Evolutionary conservation across 2,329 filamentous ascomycete species (phyloP).

Genomic region (Claviceps pazoutovae): DNA sequence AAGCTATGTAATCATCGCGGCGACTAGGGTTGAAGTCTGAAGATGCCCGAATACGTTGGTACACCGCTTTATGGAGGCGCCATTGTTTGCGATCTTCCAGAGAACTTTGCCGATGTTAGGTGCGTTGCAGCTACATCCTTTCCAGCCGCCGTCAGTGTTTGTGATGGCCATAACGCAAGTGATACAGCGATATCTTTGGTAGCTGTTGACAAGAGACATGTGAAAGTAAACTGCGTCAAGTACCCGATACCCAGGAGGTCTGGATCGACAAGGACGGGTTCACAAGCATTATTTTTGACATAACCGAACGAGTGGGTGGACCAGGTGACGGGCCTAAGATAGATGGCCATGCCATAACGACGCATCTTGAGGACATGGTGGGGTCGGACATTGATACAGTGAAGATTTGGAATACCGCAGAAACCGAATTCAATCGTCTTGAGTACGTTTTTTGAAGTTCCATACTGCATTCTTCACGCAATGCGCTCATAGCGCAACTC

Average conservation of each 20-base stretch:
- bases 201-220: neutral
- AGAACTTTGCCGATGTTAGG: slow-evolving; percentile 60
- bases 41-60: slow-evolving; percentile 40
- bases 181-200: neutral
- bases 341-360: slow-evolving; percentile 56
- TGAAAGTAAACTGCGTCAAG: slow-evolving; percentile 53
- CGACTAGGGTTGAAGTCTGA: neutral
- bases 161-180: neutral
- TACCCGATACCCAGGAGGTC: slow-evolving; percentile 83
- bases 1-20: too few relatives aligned
- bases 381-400: slow-evolving; percentile 48
- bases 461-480: neutral
- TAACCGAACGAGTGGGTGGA: slow-evolving; percentile 63
- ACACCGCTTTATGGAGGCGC: slow-evolving; percentile 60
- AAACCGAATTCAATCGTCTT: slow-evolving; percentile 43
- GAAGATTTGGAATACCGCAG: slow-evolving; percentile 52
- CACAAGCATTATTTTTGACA: slow-evolving; percentile 79
- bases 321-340: slow-evolving; percentile 40
- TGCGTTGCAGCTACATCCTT: slow-evolving; percentile 19
- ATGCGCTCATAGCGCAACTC: neutral
- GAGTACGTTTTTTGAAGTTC: slow-evolving; percentile 23
- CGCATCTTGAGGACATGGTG: slow-evolving; percentile 56
- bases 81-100: slow-evolving; percentile 53
- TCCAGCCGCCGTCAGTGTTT: neutral
- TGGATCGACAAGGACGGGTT: slow-evolving; percentile 75